Base-by-base conservation (phyloP, 1,284 basidiomycete genomes). In the Marasmius oreades region DNA sequence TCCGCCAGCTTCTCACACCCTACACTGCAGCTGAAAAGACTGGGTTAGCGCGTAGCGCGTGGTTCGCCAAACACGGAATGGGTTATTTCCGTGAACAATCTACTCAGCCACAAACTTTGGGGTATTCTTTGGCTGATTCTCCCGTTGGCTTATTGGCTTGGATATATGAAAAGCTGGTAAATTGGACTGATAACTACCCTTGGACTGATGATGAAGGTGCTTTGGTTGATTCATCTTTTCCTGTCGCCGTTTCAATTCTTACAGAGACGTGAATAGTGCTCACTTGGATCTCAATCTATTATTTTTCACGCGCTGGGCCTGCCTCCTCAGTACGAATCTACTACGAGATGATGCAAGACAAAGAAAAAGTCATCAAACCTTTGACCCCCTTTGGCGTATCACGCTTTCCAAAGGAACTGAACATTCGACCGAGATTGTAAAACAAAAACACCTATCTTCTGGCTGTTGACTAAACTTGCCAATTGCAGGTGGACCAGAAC, bases 101-200 rank as follows among this genome's bases (percentile, higher is more conserved):
- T 1, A 82, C 80, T 0, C 74, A 77, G 55, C 82, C 82, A 0
- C 80, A 84, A 63, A 84, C 82, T 0, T 64, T 85, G 6, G 80
- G 79, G 0, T 82, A 81, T 62, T 67, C 69, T 8, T 67, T 83
- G 12, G 67, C 73, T 1, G 82, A 84, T 62, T 82, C 80, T 6
- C 82, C 82, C 1, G 71, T 76, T 4, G 82, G 79, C 1, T 65
- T 84, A 36, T 70, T 84, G 2, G 77, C 78, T 2, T 84, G 81
- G 79, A 78, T 84, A 44, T 80, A 81, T 50, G 81, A 84, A 61
- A 82, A 84, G 63, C 60, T 81, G 14, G 67, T 74, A n/a, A 59
- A 68, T 10, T 82, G 79, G 77, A 71, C 76, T 0, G 77, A 81
- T 33, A 60, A 62, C 0, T 82, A 82, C 58, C 67, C 68, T 1